phyloP scores from a whole-genome alignment of 2,329 filamentous ascomycete genomes.

The Ophiocordyceps camponoti-saundersi region DNA sequence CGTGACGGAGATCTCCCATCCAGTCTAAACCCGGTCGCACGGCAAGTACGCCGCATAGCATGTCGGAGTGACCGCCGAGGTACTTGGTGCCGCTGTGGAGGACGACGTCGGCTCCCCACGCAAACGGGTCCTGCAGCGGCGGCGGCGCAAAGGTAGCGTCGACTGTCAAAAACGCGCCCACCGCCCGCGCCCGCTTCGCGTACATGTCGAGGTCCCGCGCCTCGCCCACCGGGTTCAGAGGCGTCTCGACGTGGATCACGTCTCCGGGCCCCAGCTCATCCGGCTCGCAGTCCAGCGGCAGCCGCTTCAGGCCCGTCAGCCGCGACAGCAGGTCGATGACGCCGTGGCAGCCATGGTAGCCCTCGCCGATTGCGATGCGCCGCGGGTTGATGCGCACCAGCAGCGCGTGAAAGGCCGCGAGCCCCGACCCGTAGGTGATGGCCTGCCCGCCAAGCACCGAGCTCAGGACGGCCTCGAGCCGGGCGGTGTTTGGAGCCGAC shows the following conservation, averaged over 20 bases:
- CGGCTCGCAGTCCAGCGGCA: slow-evolving; percentile 52
- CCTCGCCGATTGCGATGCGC: slow-evolving; percentile 64
- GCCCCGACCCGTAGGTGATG: slow-evolving; percentile 68
- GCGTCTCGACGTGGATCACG: slow-evolving; percentile 82
- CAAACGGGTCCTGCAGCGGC: slow-evolving; percentile 72
- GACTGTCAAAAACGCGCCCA: slow-evolving; percentile 63
- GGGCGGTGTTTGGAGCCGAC: slow-evolving; percentile 61
- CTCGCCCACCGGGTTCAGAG: slow-evolving; percentile 77
- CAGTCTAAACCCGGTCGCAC: slow-evolving; percentile 40
- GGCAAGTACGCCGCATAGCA: slow-evolving; percentile 73
- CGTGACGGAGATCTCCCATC: slow-evolving; percentile 41
- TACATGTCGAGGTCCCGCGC: slow-evolving; percentile 58
- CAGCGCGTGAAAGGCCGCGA: slow-evolving; percentile 77
- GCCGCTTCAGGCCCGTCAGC: slow-evolving; percentile 55
- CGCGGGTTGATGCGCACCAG: slow-evolving; percentile 72
- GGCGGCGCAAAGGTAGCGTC: slow-evolving; percentile 91
- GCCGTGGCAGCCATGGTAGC: slow-evolving; percentile 90
- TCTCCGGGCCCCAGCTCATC: slow-evolving; percentile 59
- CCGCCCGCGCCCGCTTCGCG: slow-evolving; percentile 51
- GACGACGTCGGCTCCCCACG: slow-evolving; percentile 64
- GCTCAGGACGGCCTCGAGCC: slow-evolving; percentile 69
- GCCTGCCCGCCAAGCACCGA: slow-evolving; percentile 52
- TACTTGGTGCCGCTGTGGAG: slow-evolving; percentile 97
- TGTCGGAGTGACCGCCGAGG: slow-evolving; percentile 84
- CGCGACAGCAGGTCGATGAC: slow-evolving; percentile 59